These are phyloP conservation scores for Saccharomycopsis selenospora DNA, from an alignment of 805 yeast species.

Conservation along the genomic window DNA sequence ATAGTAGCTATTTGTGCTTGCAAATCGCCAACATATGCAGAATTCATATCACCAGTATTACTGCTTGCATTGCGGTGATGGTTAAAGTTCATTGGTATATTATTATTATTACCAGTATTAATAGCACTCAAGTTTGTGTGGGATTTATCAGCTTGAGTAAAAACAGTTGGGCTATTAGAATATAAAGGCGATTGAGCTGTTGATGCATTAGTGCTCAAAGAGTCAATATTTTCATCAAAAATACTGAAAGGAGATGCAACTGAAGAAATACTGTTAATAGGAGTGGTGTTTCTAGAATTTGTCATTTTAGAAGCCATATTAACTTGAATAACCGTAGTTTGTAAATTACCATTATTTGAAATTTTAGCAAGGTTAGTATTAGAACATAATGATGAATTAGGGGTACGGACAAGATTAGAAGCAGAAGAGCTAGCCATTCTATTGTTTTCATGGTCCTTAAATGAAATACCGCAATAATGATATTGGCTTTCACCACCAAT, in stretches of 20 bases:
- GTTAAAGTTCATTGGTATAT: too few species aligned
- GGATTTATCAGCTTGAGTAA: too few species aligned
- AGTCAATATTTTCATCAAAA: not conserved
- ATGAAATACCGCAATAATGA: slow-evolving; percentile 71
- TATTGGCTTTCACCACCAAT: slow-evolving; percentile 73
- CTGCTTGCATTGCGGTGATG: too few species aligned
- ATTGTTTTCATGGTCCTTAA: slow-evolving; percentile 30
- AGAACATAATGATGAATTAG: not conserved
- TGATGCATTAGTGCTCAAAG: not conserved
- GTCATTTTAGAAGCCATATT: not conserved
- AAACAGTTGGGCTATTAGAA: not conserved
- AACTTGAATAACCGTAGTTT: not conserved
- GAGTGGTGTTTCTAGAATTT: not conserved
- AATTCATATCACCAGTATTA: too few species aligned
- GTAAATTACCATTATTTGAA: too few species aligned
- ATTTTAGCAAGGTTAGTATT: too few species aligned
- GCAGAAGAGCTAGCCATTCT: slow-evolving; percentile 10
- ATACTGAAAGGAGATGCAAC: not conserved
- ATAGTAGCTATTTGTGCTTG: too few species aligned
- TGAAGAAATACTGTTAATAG: not conserved
- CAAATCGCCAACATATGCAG: too few species aligned
- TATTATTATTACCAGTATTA: too few species aligned
- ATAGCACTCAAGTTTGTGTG: too few species aligned
- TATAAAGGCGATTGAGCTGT: not conserved
- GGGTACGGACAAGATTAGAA: slow-evolving; percentile 4